Percentiles rank a stretch among this genome's conserved stretches.
These are phyloP conservation scores for Aquilaria agallochum DNA, from an alignment of 441 rosid genomes.

Conservation along the genomic window DNA sequence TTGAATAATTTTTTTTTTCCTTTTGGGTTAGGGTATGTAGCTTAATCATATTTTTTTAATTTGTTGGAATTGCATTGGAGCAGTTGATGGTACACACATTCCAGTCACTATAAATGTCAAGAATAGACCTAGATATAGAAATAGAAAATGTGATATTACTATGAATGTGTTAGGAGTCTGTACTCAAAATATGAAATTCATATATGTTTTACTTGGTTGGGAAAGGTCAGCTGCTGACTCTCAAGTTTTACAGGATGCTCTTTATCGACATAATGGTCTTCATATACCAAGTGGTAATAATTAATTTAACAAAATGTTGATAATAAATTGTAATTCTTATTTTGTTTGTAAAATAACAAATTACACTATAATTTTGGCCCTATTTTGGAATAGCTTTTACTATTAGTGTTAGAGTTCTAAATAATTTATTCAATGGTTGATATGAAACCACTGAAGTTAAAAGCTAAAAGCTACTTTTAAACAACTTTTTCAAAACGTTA, in stretches of 20 bases:
- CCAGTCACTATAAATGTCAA: background rate
- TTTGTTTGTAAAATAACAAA: background rate
- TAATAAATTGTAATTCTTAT: too few relatives aligned
- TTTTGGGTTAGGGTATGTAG: too few relatives aligned
- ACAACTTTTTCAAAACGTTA: too few relatives aligned
- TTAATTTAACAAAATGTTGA: background rate
- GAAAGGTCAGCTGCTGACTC: slow-evolving; percentile 13
- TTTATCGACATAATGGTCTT: background rate
- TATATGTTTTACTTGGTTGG: background rate
- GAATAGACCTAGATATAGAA: background rate
- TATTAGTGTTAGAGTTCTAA: too few relatives aligned
- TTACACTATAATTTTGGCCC: background rate
- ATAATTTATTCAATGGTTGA: too few relatives aligned
- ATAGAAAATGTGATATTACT: background rate
- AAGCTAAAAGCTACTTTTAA: too few relatives aligned
- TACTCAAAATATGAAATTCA: too few relatives aligned
- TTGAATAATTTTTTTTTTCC: too few relatives aligned
- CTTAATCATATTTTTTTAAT: background rate
- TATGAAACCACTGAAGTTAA: too few relatives aligned
- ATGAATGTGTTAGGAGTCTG: background rate
- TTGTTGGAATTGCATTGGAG: background rate
- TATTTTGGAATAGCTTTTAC: too few relatives aligned
- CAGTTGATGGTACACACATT: background rate
- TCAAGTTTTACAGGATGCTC: background rate
- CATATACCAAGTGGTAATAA: background rate